Evolutionary conservation across 768 basidiomycete species (phyloP).

Genomic region (Tricholoma hemisulphureum): DNA sequence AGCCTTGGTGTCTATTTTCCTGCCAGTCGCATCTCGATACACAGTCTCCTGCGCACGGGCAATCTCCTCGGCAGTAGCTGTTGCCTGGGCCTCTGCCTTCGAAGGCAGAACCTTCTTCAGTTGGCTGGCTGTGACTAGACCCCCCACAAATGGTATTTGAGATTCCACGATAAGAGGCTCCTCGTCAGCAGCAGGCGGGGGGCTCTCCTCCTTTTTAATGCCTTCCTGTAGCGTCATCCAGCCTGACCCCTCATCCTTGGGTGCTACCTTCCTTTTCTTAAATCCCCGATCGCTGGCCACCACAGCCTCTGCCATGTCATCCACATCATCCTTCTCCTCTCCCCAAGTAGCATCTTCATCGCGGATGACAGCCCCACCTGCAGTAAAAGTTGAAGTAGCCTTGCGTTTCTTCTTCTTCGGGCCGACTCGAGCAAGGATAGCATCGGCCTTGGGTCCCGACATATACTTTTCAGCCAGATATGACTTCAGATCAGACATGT

Average conservation of each 20-base stretch:
- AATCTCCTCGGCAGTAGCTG: conserved; percentile 50
- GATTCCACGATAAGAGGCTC: conserved; percentile 56
- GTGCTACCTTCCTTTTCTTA: conserved; percentile 61
- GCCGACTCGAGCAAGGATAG: conserved; percentile 71
- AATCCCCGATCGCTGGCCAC: conserved; percentile 75
- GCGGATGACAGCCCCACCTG: conserved; percentile 37
- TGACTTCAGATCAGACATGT: conserved; percentile 62
- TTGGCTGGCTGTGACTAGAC: conserved; percentile 74
- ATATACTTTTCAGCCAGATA: conserved; percentile 93
- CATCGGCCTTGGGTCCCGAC: conserved; percentile 95
- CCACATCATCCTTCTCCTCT: conserved; percentile 46
- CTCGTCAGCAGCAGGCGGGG: conserved; percentile 63
- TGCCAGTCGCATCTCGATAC: conserved; percentile 87
- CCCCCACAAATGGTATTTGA: conserved; percentile 57
- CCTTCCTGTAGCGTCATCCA: conserved; percentile 72
- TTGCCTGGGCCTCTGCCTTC: conserved; percentile 34
- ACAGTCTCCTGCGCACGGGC: conserved; percentile 83
- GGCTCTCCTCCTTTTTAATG: conserved; percentile 47
- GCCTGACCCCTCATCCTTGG: conserved; percentile 45
- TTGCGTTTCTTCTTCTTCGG: conserved; percentile 76
- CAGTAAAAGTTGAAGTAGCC: conserved; percentile 26
- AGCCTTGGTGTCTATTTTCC: conserved; percentile 85
- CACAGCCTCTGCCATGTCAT: conserved; percentile 61
- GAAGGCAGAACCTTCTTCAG: conserved; percentile 59
- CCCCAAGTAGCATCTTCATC: conserved; percentile 80